These are phyloP conservation scores for Serendipita indica DNA, from an alignment of 768 basidiomycete species.

Conservation along the genomic window DNA sequence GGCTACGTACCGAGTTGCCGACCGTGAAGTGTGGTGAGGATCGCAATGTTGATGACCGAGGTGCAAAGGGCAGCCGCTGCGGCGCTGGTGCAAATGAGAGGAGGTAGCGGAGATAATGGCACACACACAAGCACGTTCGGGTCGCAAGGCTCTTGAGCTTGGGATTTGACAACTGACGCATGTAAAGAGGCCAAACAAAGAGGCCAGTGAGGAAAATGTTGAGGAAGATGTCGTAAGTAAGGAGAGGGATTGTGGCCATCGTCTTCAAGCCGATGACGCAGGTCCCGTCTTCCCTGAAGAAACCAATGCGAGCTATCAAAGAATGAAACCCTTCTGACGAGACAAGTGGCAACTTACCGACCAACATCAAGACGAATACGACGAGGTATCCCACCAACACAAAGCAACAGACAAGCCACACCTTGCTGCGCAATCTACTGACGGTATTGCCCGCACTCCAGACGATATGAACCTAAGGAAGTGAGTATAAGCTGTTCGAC, in stretches of 20 bases:
- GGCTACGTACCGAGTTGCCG: slow-evolving; percentile 36
- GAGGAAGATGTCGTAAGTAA: slow-evolving; percentile 35
- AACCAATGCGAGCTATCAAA: slow-evolving; percentile 22
- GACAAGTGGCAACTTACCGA: slow-evolving; percentile 16
- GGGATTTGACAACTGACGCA: slow-evolving; percentile 23
- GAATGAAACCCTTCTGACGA: background rate
- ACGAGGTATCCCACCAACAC: slow-evolving; percentile 27
- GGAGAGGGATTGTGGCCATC: slow-evolving; percentile 30
- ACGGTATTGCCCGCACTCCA: slow-evolving; percentile 14
- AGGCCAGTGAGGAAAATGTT: slow-evolving; percentile 17
- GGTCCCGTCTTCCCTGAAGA: slow-evolving; percentile 24
- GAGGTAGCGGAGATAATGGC: background rate
- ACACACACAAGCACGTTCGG: slow-evolving; percentile 30
- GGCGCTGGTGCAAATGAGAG: slow-evolving; percentile 22
- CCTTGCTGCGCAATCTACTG: slow-evolving; percentile 26
- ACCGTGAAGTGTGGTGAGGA: slow-evolving; percentile 34
- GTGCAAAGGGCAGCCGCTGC: slow-evolving; percentile 34
- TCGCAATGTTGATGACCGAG: slow-evolving; percentile 31
- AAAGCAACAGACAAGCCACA: slow-evolving; percentile 29
- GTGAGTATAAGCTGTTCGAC: background rate
- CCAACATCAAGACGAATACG: slow-evolving; percentile 27
- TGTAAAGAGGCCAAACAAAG: slow-evolving; percentile 34
- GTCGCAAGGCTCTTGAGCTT: slow-evolving; percentile 27
- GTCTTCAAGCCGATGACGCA: slow-evolving; percentile 36
- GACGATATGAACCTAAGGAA: slow-evolving; percentile 15